phyloP scores from a whole-genome alignment of 805 yeast species.

The Allodekkera sacchari region DNA sequence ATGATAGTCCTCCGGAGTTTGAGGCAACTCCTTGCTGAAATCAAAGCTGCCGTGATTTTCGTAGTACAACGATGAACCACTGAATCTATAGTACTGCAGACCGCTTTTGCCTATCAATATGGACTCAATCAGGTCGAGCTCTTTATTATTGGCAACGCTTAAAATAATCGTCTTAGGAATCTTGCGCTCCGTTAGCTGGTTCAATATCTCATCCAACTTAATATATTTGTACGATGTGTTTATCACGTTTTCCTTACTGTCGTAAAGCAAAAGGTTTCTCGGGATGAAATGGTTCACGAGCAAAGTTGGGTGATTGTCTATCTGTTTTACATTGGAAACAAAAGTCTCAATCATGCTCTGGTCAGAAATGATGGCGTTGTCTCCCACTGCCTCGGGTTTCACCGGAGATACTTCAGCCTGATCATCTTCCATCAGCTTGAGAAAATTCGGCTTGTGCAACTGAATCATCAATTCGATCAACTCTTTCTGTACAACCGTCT shows the following conservation, averaged over 20 bases:
- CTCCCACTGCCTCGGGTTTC: constrained; percentile 1
- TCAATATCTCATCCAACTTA: constrained; percentile 42
- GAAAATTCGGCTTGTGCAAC: constrained; percentile 28
- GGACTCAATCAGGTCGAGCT: constrained; percentile 72
- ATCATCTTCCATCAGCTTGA: constrained; percentile 4
- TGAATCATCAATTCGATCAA: constrained; percentile 34
- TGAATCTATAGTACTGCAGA: constrained; percentile 55
- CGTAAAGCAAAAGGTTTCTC: constrained; percentile 56
- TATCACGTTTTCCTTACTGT: constrained; percentile 46
- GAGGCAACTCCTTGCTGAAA: constrained; percentile 7
- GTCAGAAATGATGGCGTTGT: constrained; percentile 10
- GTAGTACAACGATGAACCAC: constrained; percentile 48
- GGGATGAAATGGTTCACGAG: constrained; percentile 75
- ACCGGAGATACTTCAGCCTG: constrained; percentile 2
- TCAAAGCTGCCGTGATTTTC: constrained; percentile 26
- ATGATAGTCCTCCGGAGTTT: not conserved
- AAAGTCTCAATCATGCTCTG: constrained; percentile 33
- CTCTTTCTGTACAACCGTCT: constrained; percentile 36
- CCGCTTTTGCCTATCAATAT: constrained; percentile 59
- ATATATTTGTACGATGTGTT: constrained; percentile 53
- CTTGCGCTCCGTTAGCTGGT: constrained; percentile 21
- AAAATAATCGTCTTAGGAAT: constrained; percentile 29
- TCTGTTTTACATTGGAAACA: constrained; percentile 37
- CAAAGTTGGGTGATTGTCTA: constrained; percentile 60
- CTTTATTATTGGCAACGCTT: constrained; percentile 56